These are phyloP conservation scores for Teratosphaeria nubilosa DNA, from an alignment of 2,329 filamentous ascomycete genomes.

Conservation along the genomic window DNA sequence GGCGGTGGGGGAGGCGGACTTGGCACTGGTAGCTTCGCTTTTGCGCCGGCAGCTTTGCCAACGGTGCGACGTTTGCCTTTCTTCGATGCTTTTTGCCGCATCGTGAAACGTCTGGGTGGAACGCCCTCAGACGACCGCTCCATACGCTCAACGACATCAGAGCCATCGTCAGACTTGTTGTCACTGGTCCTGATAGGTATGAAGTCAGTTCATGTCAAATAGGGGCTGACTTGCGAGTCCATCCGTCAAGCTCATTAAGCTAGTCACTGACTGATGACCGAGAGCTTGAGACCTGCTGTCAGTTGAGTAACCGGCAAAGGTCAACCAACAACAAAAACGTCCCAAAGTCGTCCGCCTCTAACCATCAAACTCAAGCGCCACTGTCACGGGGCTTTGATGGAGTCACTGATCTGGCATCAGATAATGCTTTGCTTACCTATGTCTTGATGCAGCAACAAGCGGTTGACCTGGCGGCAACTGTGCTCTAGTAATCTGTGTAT, in stretches of 20 bases:
- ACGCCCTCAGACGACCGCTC: neutral
- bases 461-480: neutral
- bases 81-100: constrained; percentile 6
- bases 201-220: neutral
- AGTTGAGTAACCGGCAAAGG: neutral
- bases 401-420: neutral
- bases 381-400: neutral
- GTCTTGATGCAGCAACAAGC: neutral
- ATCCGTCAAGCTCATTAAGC: neutral
- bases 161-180: neutral
- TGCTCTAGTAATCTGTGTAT: neutral
- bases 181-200: neutral
- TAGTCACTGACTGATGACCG: neutral
- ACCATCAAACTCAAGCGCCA: neutral
- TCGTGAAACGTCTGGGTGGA: constrained; percentile 2
- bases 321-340: neutral
- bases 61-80: constrained; percentile 1
- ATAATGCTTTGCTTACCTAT: neutral
- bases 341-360: neutral
- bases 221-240: neutral
- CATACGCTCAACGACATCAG: constrained; percentile 4
- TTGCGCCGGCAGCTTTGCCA: neutral
- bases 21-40: constrained; percentile 1
- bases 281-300: neutral
- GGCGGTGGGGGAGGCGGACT: neutral